phyloP scores from a whole-genome alignment of 2,329 filamentous ascomycete genomes.

The Cladobotryum mycophilum region DNA sequence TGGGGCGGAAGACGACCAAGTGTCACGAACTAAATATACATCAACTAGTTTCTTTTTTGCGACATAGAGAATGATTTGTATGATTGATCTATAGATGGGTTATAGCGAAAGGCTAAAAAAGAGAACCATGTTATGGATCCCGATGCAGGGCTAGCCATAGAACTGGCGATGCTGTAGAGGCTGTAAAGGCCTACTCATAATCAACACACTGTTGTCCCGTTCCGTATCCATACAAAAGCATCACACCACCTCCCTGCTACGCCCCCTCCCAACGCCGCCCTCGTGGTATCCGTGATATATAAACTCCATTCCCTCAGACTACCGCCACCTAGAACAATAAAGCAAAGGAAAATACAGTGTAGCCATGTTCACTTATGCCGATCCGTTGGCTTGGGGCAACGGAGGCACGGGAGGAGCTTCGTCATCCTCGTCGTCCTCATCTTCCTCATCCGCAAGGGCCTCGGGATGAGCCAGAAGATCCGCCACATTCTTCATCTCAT shows the following conservation, averaged over 20 bases:
- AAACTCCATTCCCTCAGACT: too few species aligned
- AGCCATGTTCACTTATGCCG: constrained; percentile 17
- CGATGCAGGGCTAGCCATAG: background rate
- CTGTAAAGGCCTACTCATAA: background rate
- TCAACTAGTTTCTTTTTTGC: background rate
- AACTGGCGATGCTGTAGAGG: background rate
- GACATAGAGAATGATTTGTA: background rate
- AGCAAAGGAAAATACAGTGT: too few species aligned
- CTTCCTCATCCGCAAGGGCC: constrained; percentile 56
- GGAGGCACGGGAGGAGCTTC: constrained; percentile 37
- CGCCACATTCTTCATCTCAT: constrained; percentile 97
- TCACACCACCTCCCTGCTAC: background rate
- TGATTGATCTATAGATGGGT: background rate
- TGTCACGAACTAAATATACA: background rate
- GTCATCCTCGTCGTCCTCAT: constrained; percentile 51
- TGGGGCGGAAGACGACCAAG: background rate
- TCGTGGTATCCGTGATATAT: background rate
- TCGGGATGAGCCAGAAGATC: constrained; percentile 74
- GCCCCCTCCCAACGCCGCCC: background rate
- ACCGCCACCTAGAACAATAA: too few species aligned
- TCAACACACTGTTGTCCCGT: background rate
- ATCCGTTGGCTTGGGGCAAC: constrained; percentile 32
- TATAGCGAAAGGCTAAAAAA: background rate
- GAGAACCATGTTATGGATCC: background rate
- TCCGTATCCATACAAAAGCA: background rate